Evolutionary conservation across 441 rosid genomes (phyloP), one percentile per base, ranked within the genome.

Genomic region (Geranium incanum): DNA sequence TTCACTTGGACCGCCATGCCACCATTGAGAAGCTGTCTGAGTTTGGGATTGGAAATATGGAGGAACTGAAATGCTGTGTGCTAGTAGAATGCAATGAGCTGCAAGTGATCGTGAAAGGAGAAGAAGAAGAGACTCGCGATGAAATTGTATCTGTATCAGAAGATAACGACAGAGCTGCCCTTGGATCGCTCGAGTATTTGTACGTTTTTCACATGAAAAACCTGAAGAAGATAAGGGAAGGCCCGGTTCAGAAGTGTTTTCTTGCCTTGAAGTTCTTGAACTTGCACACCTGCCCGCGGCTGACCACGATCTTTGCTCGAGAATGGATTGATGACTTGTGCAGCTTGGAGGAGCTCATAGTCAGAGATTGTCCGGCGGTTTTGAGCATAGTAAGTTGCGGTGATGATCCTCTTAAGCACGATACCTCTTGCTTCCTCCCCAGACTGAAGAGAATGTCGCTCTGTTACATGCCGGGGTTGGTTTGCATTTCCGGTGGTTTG

Each of bases 331-430:
- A 36, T 3, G 55, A 65, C 36, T 68, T 77, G 0, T 1, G 11
- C 3, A 68, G 36, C 43, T 68, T 72, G 33, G 81, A 75, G 16
- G 77, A 72, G 50, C 75, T 75, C 0, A 0, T 18, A 0, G 59
- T 80, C 8, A 55, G 57, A 71, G 78, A 77, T 21, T 80, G 83
- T 13, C 74, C 74, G 0, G 13, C 2, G 11, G n/a, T 75, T 16
- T 39, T 7, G 0, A 69, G 73, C 16, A 16, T 80, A 13, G 77
- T 72, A 21, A 73, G 9, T 0, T 12, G n/a, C 6, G 6, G 19
- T 21, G 21, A 7, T 21, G 21, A n/a, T 1, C 60, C 60, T 52
- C 19, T 19, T 15, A 52, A 11, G 18, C 18, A n/a, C 62, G 7
- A 12, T 3, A 15, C 19, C 19, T 55, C 62, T 15, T 15, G 15